Base-by-base conservation (phyloP, 495 filamentous ascomycete species). In the Halenospora varia region DNA sequence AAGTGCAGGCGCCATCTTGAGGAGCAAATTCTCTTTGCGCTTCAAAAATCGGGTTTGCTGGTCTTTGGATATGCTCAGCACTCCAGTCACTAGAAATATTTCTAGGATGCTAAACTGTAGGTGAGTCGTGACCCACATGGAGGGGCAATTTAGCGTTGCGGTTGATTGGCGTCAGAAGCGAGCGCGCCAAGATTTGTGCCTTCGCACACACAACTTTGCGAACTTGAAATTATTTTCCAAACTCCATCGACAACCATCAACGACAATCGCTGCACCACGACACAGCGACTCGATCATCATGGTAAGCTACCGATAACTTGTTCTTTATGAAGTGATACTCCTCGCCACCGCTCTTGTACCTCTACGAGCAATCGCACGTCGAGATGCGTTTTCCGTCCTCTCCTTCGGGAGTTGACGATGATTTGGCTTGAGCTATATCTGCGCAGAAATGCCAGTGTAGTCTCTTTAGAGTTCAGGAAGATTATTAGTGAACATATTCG, bases 381-480 rank as follows among this genome's bases (percentile, higher is more conserved):
- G 75, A 75, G 73, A 66, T 71, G 71, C 71, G 63, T 61, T 65
- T 74, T 77, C 79, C 78, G 72, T 74, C 74, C 70, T 64, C 69
- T 70, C 71, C 71, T 65, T 68, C 73, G 75, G 75, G 73, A 72
- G 68, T 76, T 75, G 80, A 82, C 82, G 83, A 88, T 81, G 85
- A 88, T 78, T 75, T 89, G 89, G 87, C 89, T 92, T 87, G 89
- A 92, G 88, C 70, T 77, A 77, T 71, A 71, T 66, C 75, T 75
- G 74, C 70, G 81, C 75, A 77, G 83, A 74, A 81, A 87, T 79
- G 82, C 78, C 73, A 64, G 78, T 75, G 70, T 72, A 74, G 77
- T 79, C 87, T 91, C 88, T 86, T 75, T 96, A 96, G 90, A 95
- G 90, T 91, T 85, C 77, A 88, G 81, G 82, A 88, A 89, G 87